phyloP scores from a whole-genome alignment of 2,329 filamentous ascomycete genomes.

The Rosellinia necatrix region DNA sequence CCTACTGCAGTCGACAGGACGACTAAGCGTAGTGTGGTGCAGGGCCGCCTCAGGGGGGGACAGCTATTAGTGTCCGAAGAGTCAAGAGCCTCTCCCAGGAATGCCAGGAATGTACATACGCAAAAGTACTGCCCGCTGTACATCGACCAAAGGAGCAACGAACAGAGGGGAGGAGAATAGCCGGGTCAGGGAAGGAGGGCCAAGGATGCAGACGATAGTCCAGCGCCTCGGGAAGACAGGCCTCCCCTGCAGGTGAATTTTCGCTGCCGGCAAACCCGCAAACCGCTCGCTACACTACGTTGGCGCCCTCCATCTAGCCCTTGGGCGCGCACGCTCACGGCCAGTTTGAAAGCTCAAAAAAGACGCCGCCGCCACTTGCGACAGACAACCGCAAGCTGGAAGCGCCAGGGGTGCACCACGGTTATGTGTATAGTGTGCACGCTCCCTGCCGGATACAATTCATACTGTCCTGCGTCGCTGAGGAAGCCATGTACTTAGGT shows the following conservation, averaged over 20 bases:
- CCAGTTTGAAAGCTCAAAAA: constrained; percentile 12
- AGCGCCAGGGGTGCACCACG: too few species aligned
- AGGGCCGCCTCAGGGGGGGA: constrained; percentile 10
- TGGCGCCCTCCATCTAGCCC: constrained; percentile 13
- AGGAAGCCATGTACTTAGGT: too few species aligned
- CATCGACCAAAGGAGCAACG: constrained; percentile 14
- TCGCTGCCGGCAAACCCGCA: constrained; percentile 37
- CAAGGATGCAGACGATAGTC: constrained; percentile 22
- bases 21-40: constrained; percentile 17
- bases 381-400: constrained; percentile 6
- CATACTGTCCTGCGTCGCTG: background rate
- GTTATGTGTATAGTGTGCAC: too few species aligned
- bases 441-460: background rate
- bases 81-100: constrained; percentile 23
- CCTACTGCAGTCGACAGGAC: constrained; percentile 26
- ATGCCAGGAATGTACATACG: constrained; percentile 11
- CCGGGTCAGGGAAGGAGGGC: constrained; percentile 16
- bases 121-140: constrained; percentile 13
- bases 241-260: constrained; percentile 37
- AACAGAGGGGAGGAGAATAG: background rate
- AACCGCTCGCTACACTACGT: constrained; percentile 26
- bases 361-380: constrained; percentile 16
- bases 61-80: constrained; percentile 5
- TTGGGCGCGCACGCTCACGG: constrained; percentile 3
- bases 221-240: constrained; percentile 31